Base-by-base conservation (phyloP, 306 rosid species). In the Cucurbita ficifolia region DNA sequence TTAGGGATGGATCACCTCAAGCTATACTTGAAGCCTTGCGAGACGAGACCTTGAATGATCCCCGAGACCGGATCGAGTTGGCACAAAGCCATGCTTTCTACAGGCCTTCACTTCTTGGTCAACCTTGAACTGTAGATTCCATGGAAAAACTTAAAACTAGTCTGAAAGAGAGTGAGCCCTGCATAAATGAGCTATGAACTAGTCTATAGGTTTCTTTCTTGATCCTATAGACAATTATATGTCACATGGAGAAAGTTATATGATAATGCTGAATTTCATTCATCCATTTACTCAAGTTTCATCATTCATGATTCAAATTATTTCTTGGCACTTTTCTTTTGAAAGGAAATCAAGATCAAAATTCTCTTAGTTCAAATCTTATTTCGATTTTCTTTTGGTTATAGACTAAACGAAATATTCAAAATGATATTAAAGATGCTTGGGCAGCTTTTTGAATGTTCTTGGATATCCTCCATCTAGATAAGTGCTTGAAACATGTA, bases 71-170 rank as follows among this genome's bases (percentile, higher is more conserved):
- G 77, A 92, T 92, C 71, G 96, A 86, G 84, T 87, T 92, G 74
- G 96, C 96, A 16, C 98, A 92, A 49, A 92, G 90, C 85, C 96
- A 90, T 78, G 96, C 76, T 59, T 92, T 92, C 84, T 92, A 88
- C 78, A 84, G 87, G 81, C 96, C 98, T 78, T 90, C 92, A 59
- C 96, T 92, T 76, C 96, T 90, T 73, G 91, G 91, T 48, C 84
- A 87, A 76, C 83, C 89, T 6, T 88, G 81, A 67, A 43, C 3
- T 48, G 77, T 48, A 45, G 72, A 48, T 65, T 81, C 72, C 59
- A 48, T 61, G 67, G 70, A 63, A 76, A n/a, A 58, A 69, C 50
- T 13, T 48, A 73, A 8, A 75, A 58, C 77, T 79, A 16, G 77
- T 53, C 10, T 42, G 10, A 42, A 42, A 42, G 33, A 42, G 46